Evolutionary conservation across 371 early-diverging fungal genomes (phyloP).

Genomic region (Chytridium lagenaria): DNA sequence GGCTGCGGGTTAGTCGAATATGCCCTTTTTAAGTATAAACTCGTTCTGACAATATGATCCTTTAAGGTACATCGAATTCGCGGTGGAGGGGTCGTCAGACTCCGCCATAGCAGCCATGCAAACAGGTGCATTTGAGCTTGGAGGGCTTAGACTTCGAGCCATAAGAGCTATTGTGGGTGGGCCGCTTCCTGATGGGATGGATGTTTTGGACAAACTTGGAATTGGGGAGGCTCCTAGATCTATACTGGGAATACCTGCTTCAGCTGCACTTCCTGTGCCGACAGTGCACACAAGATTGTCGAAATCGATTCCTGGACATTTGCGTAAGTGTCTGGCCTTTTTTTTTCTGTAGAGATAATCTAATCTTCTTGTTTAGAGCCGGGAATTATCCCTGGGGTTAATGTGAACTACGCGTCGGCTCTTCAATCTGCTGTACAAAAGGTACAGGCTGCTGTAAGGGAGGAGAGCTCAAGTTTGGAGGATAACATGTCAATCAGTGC

Average conservation of each 20-base stretch:
- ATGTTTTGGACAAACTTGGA: conserved; percentile 57
- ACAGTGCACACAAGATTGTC: not conserved
- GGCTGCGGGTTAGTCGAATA: conserved; percentile 73
- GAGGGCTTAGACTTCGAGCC: conserved; percentile 70
- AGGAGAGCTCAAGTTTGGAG: conserved; percentile 62
- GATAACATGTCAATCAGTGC: conserved; percentile 68
- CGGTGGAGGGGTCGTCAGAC: conserved; percentile 55
- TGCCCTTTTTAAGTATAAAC: not conserved
- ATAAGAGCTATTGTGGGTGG: conserved; percentile 76
- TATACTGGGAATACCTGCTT: too few relatives aligned
- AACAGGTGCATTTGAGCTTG: conserved; percentile 67
- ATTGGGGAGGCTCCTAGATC: not conserved
- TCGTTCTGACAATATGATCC: conserved; percentile 18
- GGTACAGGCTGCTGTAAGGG: conserved; percentile 37
- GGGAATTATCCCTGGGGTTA: too few relatives aligned
- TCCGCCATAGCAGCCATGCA: conserved; percentile 73
- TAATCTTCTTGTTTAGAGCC: too few relatives aligned
- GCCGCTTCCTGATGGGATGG: conserved; percentile 81
- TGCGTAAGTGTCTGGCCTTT: too few relatives aligned
- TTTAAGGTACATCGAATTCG: conserved; percentile 71
- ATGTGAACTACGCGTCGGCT: conserved; percentile 19
- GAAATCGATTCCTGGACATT: not conserved
- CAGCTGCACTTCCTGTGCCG: too few relatives aligned
- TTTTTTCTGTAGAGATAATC: too few relatives aligned
- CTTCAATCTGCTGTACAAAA: conserved; percentile 35